phyloP scores from a whole-genome alignment of 352 stramenopile species.

The Phytopythium oedochilum region DNA sequence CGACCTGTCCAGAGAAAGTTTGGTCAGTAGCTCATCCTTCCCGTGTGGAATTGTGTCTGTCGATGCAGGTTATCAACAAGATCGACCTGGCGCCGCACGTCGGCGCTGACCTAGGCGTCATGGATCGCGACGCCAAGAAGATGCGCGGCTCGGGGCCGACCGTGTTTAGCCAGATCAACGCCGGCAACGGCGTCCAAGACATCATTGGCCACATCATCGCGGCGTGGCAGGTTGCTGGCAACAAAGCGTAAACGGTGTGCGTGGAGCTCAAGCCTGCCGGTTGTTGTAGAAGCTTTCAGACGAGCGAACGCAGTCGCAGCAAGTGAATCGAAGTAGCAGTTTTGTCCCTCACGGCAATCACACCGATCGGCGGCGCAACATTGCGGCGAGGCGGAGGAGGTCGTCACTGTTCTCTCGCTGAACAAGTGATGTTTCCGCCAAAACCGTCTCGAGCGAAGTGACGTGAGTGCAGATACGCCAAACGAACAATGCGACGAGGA shows the following conservation, averaged over 20 bases:
- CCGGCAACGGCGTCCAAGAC: slow-evolving; percentile 82
- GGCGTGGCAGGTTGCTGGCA: slow-evolving; percentile 28
- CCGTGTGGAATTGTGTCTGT: too few species aligned
- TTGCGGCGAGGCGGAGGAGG: background rate
- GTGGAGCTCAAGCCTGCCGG: too few species aligned
- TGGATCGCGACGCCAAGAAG: slow-evolving; percentile 92
- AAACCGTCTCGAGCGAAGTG: background rate
- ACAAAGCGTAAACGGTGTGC: slow-evolving; percentile 5
- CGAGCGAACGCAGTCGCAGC: too few species aligned
- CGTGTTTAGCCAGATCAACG: slow-evolving; percentile 95
- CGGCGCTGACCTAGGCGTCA: slow-evolving; percentile 92
- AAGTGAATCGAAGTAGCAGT: background rate
- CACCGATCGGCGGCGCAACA: background rate
- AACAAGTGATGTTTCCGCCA: background rate
- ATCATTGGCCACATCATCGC: slow-evolving; percentile 85
- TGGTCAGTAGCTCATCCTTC: background rate
- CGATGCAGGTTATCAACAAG: slow-evolving; percentile 99
- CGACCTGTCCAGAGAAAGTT: background rate
- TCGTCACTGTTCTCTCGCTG: background rate
- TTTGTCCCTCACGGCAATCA: background rate
- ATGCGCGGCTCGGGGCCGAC: slow-evolving; percentile 95
- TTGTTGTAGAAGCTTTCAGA: too few species aligned
- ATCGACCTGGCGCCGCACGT: slow-evolving; percentile 97
- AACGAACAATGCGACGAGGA: background rate
- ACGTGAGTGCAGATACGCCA: slow-evolving; percentile 2